A percentile compares a stretch with the other conserved stretches of the same genome.
Conservation (phyloP, 2,329 filamentous ascomycete species). For the Trichoderma citrinoviride region DNA sequence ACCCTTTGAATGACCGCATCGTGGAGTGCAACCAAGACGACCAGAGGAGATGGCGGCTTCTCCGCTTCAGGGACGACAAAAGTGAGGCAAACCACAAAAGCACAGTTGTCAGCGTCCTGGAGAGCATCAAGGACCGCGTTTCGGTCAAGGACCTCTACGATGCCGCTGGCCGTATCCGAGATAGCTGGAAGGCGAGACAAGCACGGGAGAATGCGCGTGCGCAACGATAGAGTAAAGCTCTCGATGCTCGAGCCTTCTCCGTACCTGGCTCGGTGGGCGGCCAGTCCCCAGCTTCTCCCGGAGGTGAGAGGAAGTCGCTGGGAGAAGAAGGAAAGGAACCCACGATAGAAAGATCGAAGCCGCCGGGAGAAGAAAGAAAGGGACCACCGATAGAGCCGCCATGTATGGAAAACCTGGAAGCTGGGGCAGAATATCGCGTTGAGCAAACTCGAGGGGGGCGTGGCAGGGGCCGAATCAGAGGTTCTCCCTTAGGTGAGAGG, state of each 20-base stretch:
- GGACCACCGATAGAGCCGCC: too few relatives aligned
- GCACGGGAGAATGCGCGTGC: conserved; percentile 31
- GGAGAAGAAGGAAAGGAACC: too few relatives aligned
- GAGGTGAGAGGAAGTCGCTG: too few relatives aligned
- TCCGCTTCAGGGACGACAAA: conserved; percentile 92
- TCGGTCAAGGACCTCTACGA: conserved; percentile 75
- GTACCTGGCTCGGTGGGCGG: background rate
- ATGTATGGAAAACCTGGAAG: background rate
- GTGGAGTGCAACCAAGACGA: conserved; percentile 86
- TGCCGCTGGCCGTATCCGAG: conserved; percentile 67
- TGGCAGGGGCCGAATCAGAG: too few relatives aligned
- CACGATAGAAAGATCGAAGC: background rate
- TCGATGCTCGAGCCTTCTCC: too few relatives aligned
- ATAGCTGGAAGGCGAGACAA: conserved; percentile 71
- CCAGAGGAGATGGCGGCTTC: conserved; percentile 74
- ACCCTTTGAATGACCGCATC: conserved; percentile 81
- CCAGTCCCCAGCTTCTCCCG: too few relatives aligned
- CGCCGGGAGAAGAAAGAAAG: too few relatives aligned
- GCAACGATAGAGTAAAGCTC: background rate
- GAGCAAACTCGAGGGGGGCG: too few relatives aligned
- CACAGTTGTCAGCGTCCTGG: conserved; percentile 80
- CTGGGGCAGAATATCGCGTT: too few relatives aligned
- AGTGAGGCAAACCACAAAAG: conserved; percentile 82
- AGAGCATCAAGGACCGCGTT: conserved; percentile 84
- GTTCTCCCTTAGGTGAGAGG: too few relatives aligned